phyloP scores from a whole-genome alignment of 2,329 filamentous ascomycete genomes.

The Epichloe amarillans region DNA sequence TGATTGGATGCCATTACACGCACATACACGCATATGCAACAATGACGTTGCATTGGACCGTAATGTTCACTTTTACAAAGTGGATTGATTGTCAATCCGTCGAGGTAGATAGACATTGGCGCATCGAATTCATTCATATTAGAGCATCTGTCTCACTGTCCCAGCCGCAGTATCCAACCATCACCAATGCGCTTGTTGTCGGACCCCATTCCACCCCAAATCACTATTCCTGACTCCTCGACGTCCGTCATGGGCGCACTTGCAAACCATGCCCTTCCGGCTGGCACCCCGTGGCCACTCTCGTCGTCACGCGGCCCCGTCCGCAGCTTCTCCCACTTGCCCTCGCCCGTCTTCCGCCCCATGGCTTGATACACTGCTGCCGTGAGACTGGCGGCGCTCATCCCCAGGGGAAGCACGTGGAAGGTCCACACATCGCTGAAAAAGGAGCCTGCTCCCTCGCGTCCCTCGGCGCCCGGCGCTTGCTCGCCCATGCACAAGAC shows the following conservation, averaged over 20 bases:
- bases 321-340: slow-evolving; percentile 41
- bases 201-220: slow-evolving; percentile 47
- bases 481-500: slow-evolving; percentile 48
- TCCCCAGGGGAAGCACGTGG: slow-evolving; percentile 41
- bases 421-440: slow-evolving; percentile 51
- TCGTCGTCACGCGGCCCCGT: slow-evolving; percentile 38
- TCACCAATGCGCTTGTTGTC: slow-evolving; percentile 40
- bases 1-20: no score
- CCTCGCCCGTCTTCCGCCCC: slow-evolving; percentile 41
- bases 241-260: slow-evolving; percentile 43
- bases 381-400: slow-evolving; percentile 41
- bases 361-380: slow-evolving; percentile 41
- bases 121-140: no score
- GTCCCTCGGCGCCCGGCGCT: slow-evolving; percentile 32
- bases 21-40: no score
- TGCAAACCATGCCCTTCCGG: slow-evolving; percentile 43
- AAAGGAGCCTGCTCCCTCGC: slow-evolving; percentile 39
- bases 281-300: slow-evolving; percentile 34
- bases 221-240: slow-evolving; percentile 43
- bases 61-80: no score
- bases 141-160: slow-evolving; percentile 8
- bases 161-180: slow-evolving; percentile 50
- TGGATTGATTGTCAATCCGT: no score
- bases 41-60: no score
- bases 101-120: no score